These are phyloP conservation scores for Zygosaccharomyces sapae DNA, from an alignment of 1,139 yeast species.

Conservation along the genomic window DNA sequence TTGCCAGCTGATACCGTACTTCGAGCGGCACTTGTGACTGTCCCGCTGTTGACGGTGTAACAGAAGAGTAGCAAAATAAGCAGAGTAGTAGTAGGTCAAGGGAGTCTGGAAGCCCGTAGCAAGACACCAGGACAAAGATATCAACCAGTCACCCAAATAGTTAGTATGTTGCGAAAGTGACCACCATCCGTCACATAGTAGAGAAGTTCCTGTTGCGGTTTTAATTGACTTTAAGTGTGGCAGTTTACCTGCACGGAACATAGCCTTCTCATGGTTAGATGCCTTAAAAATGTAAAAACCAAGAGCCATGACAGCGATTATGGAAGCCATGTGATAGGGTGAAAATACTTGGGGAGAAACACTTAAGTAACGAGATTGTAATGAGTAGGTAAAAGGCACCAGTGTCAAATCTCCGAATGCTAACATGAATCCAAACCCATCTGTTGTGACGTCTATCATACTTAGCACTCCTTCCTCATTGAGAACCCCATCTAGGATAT, in stretches of 20 bases:
- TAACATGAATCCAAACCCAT: slow-evolving; percentile 95
- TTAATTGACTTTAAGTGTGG: slow-evolving; percentile 60
- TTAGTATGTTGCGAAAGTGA: slow-evolving; percentile 86
- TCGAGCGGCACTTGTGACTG: slow-evolving; percentile 81
- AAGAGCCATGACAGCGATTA: slow-evolving; percentile 45
- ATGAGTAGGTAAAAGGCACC: slow-evolving; percentile 88
- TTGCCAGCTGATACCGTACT: slow-evolving; percentile 83
- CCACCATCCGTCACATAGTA: slow-evolving; percentile 96
- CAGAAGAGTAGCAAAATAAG: slow-evolving; percentile 75
- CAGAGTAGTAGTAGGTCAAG: slow-evolving; percentile 79
- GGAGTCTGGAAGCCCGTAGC: slow-evolving; percentile 82
- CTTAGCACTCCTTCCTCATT: slow-evolving; percentile 85
- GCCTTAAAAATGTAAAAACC: slow-evolving; percentile 84
- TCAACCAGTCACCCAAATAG: slow-evolving; percentile 92
- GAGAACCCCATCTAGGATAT: slow-evolving; percentile 85
- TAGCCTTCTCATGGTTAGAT: slow-evolving; percentile 79
- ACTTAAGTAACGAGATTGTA: slow-evolving; percentile 80
- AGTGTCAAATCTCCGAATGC: slow-evolving; percentile 90
- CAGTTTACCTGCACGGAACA: slow-evolving; percentile 74
- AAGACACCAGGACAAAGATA: slow-evolving; percentile 89
- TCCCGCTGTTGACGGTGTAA: slow-evolving; percentile 89
- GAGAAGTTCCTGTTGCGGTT: slow-evolving; percentile 73
- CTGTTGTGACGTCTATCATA: slow-evolving; percentile 95
- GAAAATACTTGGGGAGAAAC: slow-evolving; percentile 63
- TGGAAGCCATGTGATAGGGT: slow-evolving; percentile 33